A percentile compares a stretch with the other conserved stretches of the same genome.
Evolutionary conservation across 2,329 filamentous ascomycete species (phyloP).

Genomic region (Trichoderma koningiopsis): DNA sequence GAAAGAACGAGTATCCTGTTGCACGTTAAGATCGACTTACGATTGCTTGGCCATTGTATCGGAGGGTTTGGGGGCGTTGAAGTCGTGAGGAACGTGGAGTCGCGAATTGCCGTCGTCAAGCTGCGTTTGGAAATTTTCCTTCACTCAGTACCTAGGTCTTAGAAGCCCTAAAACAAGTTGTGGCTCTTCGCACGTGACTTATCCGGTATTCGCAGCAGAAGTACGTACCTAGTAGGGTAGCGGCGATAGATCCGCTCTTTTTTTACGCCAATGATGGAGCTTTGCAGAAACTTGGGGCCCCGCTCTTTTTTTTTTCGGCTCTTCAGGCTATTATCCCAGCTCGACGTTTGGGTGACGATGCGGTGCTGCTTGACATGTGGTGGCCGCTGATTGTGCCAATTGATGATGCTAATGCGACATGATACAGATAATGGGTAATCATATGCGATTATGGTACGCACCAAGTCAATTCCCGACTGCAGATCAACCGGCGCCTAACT

Average conservation of each 20-base stretch:
- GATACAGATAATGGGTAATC: background rate
- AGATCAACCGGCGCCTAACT: background rate
- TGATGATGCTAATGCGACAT: background rate
- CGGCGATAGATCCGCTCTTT: background rate
- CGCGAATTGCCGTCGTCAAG: constrained; percentile 42
- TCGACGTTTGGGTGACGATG: background rate
- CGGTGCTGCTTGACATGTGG: background rate
- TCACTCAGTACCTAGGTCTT: constrained; percentile 29
- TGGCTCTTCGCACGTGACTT: constrained; percentile 38
- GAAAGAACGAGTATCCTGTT: background rate
- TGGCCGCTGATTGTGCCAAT: background rate
- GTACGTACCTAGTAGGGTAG: background rate
- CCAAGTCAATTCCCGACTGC: background rate
- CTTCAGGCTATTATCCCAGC: background rate
- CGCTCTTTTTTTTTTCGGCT: background rate
- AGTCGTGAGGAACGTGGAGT: constrained; percentile 43
- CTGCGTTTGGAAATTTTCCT: constrained; percentile 42
- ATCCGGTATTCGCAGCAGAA: constrained; percentile 23
- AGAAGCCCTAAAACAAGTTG: constrained; percentile 45
- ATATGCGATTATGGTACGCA: background rate
- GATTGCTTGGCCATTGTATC: constrained; percentile 65
- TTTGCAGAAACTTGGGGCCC: constrained; percentile 9
- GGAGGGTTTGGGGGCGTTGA: constrained; percentile 48
- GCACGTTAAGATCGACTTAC: constrained; percentile 49
- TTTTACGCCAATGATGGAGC: background rate